Percentiles rank a stretch among this genome's conserved stretches.
These are phyloP conservation scores for Leccinum subgranulosum DNA, from an alignment of 768 basidiomycete species.

Conservation along the genomic window DNA sequence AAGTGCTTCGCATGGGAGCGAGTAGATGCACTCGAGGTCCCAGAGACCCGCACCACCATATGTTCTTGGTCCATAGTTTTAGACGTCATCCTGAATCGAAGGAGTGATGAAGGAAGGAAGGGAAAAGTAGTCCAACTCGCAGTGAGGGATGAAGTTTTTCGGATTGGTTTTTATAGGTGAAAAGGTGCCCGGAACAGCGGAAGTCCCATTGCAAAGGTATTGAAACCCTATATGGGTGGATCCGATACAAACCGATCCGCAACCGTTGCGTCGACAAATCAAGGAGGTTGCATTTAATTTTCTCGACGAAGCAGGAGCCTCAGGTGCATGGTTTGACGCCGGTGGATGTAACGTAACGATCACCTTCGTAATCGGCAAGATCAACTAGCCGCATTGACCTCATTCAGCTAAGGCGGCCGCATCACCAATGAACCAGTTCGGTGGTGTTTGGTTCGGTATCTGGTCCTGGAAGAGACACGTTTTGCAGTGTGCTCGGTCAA, in stretches of 20 bases:
- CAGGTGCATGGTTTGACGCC: not conserved
- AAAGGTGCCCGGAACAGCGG: not conserved
- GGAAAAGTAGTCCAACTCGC: not conserved
- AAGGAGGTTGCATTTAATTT: slow-evolving; percentile 5
- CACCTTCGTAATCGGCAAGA: slow-evolving; percentile 12
- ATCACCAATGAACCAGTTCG: slow-evolving; percentile 7
- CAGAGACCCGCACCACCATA: slow-evolving; percentile 15
- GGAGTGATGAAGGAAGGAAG: not conserved
- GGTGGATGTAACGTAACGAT: not conserved
- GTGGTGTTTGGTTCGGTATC: not conserved
- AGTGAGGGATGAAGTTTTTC: not conserved
- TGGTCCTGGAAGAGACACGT: not conserved
- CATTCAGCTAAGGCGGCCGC: not conserved
- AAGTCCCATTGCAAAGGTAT: not conserved
- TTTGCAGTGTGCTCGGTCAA: not conserved
- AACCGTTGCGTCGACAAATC: slow-evolving; percentile 5
- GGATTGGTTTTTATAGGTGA: slow-evolving; percentile 22
- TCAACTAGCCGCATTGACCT: slow-evolving; percentile 7
- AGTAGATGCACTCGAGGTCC: slow-evolving; percentile 14
- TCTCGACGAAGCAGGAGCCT: not conserved
- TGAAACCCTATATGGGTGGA: slow-evolving; percentile 4
- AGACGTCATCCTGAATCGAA: slow-evolving; percentile 17
- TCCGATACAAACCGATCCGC: not conserved
- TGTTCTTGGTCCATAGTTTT: slow-evolving; percentile 14
- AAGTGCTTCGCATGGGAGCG: slow-evolving; percentile 1